These are phyloP conservation scores for Talaromyces atroroseus DNA, from an alignment of 2,329 filamentous ascomycete genomes.

Conservation along the genomic window DNA sequence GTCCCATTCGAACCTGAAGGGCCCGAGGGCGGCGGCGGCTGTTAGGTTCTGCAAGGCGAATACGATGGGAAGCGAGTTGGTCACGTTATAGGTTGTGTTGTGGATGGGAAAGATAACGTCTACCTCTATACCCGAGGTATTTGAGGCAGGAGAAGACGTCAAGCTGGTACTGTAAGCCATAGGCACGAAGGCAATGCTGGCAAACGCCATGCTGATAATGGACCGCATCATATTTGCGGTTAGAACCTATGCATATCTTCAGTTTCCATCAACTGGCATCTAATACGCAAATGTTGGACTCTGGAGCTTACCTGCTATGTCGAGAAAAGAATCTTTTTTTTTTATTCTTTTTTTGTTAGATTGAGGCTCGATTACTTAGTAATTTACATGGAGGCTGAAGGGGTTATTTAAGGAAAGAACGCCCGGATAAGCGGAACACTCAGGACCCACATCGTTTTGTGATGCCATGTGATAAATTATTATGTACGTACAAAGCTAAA, in stretches of 20 bases:
- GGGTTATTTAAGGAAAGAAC: too few relatives aligned
- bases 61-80: not conserved
- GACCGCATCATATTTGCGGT: slow-evolving; percentile 1
- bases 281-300: too few relatives aligned
- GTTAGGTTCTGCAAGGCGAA: not conserved
- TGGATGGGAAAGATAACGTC: not conserved
- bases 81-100: not conserved
- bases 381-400: too few relatives aligned
- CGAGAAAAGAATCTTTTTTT: too few relatives aligned
- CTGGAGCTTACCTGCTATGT: too few relatives aligned
- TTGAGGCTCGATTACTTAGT: too few relatives aligned
- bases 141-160: not conserved
- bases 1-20: slow-evolving; percentile 6
- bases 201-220: not conserved
- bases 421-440: too few relatives aligned
- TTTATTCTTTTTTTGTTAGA: too few relatives aligned
- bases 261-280: not conserved
- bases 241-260: not conserved
- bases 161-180: not conserved
- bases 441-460: too few relatives aligned
- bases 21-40: not conserved
- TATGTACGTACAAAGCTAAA: too few relatives aligned
- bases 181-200: not conserved
- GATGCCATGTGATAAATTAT: too few relatives aligned
- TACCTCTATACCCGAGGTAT: not conserved